Base-by-base conservation (phyloP, 2,329 filamentous ascomycete genomes). In the Fusarium buharicum region DNA sequence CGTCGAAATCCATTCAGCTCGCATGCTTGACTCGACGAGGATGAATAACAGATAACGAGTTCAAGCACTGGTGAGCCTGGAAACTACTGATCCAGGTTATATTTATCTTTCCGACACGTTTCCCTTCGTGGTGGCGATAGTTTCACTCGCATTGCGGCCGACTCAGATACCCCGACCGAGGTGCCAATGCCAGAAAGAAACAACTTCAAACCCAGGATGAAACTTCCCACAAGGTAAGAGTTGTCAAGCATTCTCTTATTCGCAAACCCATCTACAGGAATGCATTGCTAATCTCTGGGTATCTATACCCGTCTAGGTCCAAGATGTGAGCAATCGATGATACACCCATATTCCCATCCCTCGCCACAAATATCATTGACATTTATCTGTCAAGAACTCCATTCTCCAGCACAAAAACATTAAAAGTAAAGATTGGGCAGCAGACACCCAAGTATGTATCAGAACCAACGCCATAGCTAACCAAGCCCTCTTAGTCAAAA, bases 401-500 rank as follows among this genome's bases (percentile, higher is more conserved):
- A 47, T 59, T 59, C 55, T 59, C 55, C 55, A 6, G 36, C 9
- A 53, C 47, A 53, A 59, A 56, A 33, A 10, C 30, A 33, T 33
- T 33, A 33, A 12, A n/a, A 33, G 30, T n/a, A 28, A 28, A 10
- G 10, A 28, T 28, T 11, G 9, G 10, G 11, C 33, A 17, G 1
- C 33, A 6, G 17, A 45, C 18, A 16, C 16, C 24, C 16, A 34
- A n/a, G 13, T 50, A 3, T 36, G 6, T 22, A 39, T 47, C 28
- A 40, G 28, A 48, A 38, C 40, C 18, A 57, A 59, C 54, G 52
- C 59, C 54, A 20, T 12, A 16, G 11, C n/a, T 24, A 30, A 14
- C 20, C 30, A 14, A 12, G 11, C 5, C 8, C 14, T 18, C 38
- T 53, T 43, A 75, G 14, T 74, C 71, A 51, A 72, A 69, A n/a